phyloP scores from a whole-genome alignment of 2,329 filamentous ascomycete genomes.

The Lasiodiplodia gonubiensis region DNA sequence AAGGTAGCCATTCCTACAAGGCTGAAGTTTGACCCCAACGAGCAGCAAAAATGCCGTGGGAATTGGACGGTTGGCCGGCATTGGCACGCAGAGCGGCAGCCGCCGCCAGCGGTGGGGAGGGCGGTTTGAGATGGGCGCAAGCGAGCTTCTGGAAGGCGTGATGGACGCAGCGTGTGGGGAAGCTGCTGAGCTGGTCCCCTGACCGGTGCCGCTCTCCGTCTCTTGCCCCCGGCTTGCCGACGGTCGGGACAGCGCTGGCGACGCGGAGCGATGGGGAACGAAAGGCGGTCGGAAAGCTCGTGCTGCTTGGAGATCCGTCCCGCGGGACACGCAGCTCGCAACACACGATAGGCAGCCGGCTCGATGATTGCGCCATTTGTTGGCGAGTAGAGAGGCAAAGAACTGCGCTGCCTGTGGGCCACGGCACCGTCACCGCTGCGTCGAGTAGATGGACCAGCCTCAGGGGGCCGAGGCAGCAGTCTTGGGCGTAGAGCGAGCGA shows the following conservation, averaged over 20 bases:
- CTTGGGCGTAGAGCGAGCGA: neutral
- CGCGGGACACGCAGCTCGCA: slow-evolving; percentile 9
- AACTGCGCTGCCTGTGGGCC: slow-evolving; percentile 25
- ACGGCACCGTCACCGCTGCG: slow-evolving; percentile 8
- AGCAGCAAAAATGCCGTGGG: neutral
- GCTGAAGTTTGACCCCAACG: slow-evolving; percentile 17
- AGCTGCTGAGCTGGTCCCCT: slow-evolving; percentile 16
- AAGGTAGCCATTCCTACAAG: neutral
- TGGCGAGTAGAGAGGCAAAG: slow-evolving; percentile 20
- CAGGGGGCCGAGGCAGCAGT: slow-evolving; percentile 12
- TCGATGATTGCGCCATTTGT: slow-evolving; percentile 27
- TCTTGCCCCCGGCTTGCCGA: neutral
- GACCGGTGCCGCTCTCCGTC: slow-evolving; percentile 9
- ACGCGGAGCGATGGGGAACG: slow-evolving; percentile 12
- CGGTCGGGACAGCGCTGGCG: slow-evolving; percentile 2
- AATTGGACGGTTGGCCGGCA: too few species aligned
- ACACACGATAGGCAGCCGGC: slow-evolving; percentile 15
- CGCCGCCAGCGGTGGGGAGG: neutral
- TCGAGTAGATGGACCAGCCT: slow-evolving; percentile 20
- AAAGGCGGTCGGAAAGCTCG: slow-evolving; percentile 17
- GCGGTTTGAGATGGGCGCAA: slow-evolving; percentile 9
- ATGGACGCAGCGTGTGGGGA: slow-evolving; percentile 14
- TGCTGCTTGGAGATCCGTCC: slow-evolving; percentile 6
- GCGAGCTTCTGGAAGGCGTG: slow-evolving; percentile 23
- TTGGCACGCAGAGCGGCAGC: neutral